A percentile compares a stretch with the other conserved stretches of the same genome.
Evolutionary conservation across 2,329 filamentous ascomycete species (phyloP).

Genomic region (Metarhizium brunneum): DNA sequence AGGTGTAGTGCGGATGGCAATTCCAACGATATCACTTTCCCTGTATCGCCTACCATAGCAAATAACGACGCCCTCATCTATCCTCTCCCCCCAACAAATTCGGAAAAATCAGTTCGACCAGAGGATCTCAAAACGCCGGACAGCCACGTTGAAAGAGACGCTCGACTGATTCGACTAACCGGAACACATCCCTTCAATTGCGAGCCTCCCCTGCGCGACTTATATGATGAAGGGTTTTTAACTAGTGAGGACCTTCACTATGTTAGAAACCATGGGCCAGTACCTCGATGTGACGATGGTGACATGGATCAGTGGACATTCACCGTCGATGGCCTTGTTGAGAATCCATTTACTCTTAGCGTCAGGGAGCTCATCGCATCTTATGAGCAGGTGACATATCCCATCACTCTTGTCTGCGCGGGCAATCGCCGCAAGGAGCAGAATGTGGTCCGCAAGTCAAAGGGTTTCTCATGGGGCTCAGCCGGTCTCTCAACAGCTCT

Average conservation of each 20-base stretch:
- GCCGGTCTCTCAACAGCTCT: slow-evolving; percentile 80
- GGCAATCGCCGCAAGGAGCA: slow-evolving; percentile 91
- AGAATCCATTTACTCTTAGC: slow-evolving; percentile 63
- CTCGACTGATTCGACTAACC: slow-evolving; percentile 74
- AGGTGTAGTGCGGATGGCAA: slow-evolving; percentile 21
- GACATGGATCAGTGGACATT: slow-evolving; percentile 75
- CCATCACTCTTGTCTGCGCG: slow-evolving; percentile 83
- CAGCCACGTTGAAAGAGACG: slow-evolving; percentile 68
- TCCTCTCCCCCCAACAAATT: slow-evolving; percentile 59
- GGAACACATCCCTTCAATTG: slow-evolving; percentile 88
- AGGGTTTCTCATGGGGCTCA: slow-evolving; percentile 90
- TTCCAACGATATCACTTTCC: neutral
- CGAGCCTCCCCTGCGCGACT: slow-evolving; percentile 68
- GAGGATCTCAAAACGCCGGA: slow-evolving; percentile 79
- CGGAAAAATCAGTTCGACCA: slow-evolving; percentile 54
- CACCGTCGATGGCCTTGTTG: slow-evolving; percentile 73
- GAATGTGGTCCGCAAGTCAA: slow-evolving; percentile 81
- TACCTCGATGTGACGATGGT: slow-evolving; percentile 64
- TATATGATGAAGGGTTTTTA: slow-evolving; percentile 75
- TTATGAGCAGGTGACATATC: slow-evolving; percentile 76
- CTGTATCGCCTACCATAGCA: neutral
- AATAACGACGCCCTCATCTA: slow-evolving; percentile 25
- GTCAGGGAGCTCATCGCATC: slow-evolving; percentile 62
- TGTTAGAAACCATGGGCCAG: slow-evolving; percentile 80
- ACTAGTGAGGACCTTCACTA: slow-evolving; percentile 86